Evolutionary conservation across 1,284 basidiomycete genomes (phyloP), one percentile per base, ranked within the genome.

Genomic region (Cerrena zonata): DNA sequence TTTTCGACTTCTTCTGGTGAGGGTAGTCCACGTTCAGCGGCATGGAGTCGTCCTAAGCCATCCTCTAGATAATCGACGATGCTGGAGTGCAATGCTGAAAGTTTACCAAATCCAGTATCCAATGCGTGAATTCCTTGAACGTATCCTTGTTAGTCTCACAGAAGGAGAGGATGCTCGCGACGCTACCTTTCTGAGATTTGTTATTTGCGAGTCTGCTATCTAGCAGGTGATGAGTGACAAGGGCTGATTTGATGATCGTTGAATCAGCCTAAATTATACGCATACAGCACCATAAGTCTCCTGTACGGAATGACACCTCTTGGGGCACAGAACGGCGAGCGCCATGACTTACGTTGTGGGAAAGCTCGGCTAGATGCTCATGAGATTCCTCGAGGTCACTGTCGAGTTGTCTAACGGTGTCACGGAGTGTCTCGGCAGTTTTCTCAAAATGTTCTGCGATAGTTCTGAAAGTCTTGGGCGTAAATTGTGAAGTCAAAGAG

Each of bases 321-420:
- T 26, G 5, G 19, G 36, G 22, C 24, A 5, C 7, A 25, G 19
- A 26, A 19, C 24, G 19, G 18, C 3, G 43, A 34, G 22, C 21
- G 12, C 21, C 3, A 42, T 18, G 34, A 25, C 40, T 15, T 4
- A 51, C 63, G 46, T 58, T 39, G 1, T 51, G 22, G 3, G 59
- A 59, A 4, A 62, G 30, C 5, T 63, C 56, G 4, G 51, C 22
- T 18, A 63, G 39, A 1, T 34, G 41, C 39, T 56, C 55, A 27
- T 58, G 51, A 13, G 54, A 49, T 4, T 44, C 38, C 13, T 50
- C 27, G 2, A 53, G 36, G 1, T 52, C 45, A 2, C 26, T 24
- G n/a, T 58, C 50, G 2, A 43, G n/a, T 13, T 18, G 47, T 12
- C 54, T 49, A 15, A 61, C 41, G 11, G 53, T 36, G 5, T 45